phyloP scores from a whole-genome alignment of 148 eudicot species.

The Camellia granthamiana region DNA sequence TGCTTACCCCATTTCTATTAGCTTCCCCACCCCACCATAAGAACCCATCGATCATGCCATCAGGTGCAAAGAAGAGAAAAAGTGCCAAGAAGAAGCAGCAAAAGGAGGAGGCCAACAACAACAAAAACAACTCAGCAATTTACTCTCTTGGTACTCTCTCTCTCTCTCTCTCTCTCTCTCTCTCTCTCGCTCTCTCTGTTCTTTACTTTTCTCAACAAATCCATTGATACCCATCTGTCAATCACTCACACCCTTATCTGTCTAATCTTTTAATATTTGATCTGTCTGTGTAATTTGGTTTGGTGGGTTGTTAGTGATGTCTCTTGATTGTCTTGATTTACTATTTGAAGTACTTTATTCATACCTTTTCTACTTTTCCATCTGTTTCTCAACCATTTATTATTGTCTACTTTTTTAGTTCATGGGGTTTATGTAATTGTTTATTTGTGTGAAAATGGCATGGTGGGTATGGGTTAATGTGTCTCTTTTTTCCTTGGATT shows the following conservation, averaged over 20 bases:
- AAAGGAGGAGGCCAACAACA: conserved; percentile 9
- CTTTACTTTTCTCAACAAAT: neutral
- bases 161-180: neutral
- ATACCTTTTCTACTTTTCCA: neutral
- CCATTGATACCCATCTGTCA: conserved; percentile 28
- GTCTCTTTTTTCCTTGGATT: neutral
- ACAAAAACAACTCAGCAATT: conserved; percentile 22
- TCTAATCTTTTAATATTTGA: conserved; percentile 10
- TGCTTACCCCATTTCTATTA: neutral
- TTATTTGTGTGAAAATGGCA: neutral
- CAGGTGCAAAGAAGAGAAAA: conserved; percentile 66
- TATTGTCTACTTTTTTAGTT: neutral
- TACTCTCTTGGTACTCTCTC: conserved; percentile 40
- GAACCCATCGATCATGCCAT: conserved; percentile 44
- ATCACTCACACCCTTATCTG: conserved; percentile 10
- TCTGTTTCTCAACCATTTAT: neutral
- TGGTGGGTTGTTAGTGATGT: conserved; percentile 12
- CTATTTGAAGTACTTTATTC: neutral
- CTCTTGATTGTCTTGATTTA: conserved; percentile 5
- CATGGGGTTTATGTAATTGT: neutral
- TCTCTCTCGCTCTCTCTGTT: neutral
- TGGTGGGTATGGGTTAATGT: neutral
- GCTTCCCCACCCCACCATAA: conserved; percentile 3
- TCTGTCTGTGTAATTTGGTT: conserved; percentile 20
- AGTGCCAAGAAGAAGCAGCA: conserved; percentile 63